Base-by-base conservation (phyloP, 2,329 filamentous ascomycete species). In the Cercospora citrullina region DNA sequence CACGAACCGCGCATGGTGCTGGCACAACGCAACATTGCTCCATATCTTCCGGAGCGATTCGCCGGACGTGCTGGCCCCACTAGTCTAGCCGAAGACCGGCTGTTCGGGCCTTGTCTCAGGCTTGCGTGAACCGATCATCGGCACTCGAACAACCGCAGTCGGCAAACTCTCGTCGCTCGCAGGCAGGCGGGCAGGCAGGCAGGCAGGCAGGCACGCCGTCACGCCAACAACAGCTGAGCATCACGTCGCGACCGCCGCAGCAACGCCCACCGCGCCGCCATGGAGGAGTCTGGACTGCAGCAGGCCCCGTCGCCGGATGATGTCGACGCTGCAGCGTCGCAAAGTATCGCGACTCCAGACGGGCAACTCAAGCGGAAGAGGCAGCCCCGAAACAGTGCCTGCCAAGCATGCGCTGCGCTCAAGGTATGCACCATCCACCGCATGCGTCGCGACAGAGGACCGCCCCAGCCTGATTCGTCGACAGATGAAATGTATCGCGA, bases 301-400 rank as follows among this genome's bases (percentile, higher is more conserved):
- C 36, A 42, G 21, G 23, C 63, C 21, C 63, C 36, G 21, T 64
- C 53, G 51, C 63, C 63, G 42, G 55, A 60, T 18, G 33, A 31
- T 39, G 55, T 23, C 14, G 30, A 18, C 21, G 63, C 63, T 10
- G 53, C 63, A 16, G 39, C 60, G 26, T 23, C 59, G 59, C 53
- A 58, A n/a, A 30, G 26, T 12, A 21, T 67, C 36, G 63, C 53
- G 26, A 71, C 68, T 45, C 63, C 67, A 5, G 67, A 69, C 33
- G 60, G 55, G 55, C 57, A 63, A 23, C 59, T 69, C 48, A 75
- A 76, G 59, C 64, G 73, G 10, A 72, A 75, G 68, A 71, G 74
- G 42, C 75, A 76, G 66, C 72, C 73, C 4, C 64, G 74, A 36
- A 75, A 76, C 58, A 68, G 65, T 14, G 75, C 75, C 5, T 76